Conservation (phyloP, 768 basidiomycete genomes). For the Fomitopsis pulvina region DNA sequence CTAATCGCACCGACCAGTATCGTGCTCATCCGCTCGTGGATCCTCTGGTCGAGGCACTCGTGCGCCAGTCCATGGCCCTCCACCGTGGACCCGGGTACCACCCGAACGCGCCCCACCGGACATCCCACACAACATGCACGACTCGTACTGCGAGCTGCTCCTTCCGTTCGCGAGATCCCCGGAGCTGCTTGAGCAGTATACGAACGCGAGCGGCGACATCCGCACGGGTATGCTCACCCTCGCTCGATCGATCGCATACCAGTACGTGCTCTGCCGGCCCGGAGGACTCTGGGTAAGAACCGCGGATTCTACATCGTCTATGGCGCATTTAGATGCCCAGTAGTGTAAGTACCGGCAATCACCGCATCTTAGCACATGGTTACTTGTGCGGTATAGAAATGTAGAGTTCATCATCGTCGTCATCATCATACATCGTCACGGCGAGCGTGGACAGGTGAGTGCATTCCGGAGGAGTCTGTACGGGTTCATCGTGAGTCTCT, state of each 20-base stretch:
- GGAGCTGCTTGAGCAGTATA: too few species aligned
- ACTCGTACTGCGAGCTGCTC: slow-evolving; percentile 41
- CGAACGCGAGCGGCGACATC: slow-evolving; percentile 60
- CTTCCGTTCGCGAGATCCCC: slow-evolving; percentile 52
- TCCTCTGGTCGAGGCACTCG: slow-evolving; percentile 55
- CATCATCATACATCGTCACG: too few species aligned
- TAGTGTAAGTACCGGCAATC: too few species aligned
- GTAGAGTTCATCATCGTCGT: too few species aligned
- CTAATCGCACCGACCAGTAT: slow-evolving; percentile 40
- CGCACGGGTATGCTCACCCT: slow-evolving; percentile 71
- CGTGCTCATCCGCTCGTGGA: slow-evolving; percentile 47
- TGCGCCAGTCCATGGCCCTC: slow-evolving; percentile 5
- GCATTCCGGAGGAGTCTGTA: not conserved
- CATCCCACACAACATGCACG: slow-evolving; percentile 52
- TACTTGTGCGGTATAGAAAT: too few species aligned
- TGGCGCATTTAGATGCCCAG: too few species aligned
- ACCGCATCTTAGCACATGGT: too few species aligned
- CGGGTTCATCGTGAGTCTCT: slow-evolving; percentile 45
- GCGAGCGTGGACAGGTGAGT: slow-evolving; percentile 71
- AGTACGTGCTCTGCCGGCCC: slow-evolving; percentile 80
- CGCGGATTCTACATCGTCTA: slow-evolving; percentile 72
- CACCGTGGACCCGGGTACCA: slow-evolving; percentile 1
- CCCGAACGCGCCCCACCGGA: slow-evolving; percentile 20
- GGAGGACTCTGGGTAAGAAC: slow-evolving; percentile 46
- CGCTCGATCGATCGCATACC: slow-evolving; percentile 79